Percentiles rank a stretch among this genome's conserved stretches.
Evolutionary conservation across 1,139 yeast species (phyloP).

Genomic region (Candida labiduridarum): DNA sequence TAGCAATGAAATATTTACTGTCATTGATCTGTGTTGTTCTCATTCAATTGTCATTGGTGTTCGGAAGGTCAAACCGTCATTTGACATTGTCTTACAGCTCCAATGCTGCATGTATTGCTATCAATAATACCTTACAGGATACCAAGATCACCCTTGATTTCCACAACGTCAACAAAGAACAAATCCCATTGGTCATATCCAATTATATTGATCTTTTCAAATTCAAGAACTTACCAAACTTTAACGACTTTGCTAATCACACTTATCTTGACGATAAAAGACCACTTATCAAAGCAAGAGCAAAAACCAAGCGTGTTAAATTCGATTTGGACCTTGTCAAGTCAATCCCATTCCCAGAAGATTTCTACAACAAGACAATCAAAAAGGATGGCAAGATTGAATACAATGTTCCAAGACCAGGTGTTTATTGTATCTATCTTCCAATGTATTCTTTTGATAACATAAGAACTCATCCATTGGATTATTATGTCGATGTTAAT

Average conservation of each 20-base stretch:
- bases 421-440: constrained; percentile 17
- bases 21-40: constrained; percentile 3
- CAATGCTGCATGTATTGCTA: constrained; percentile 17
- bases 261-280: constrained; percentile 13
- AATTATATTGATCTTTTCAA: constrained; percentile 12
- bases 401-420: constrained; percentile 11
- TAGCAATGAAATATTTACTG: constrained; percentile 2
- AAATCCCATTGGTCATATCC: constrained; percentile 16
- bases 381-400: constrained; percentile 6
- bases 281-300: background rate
- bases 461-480: constrained; percentile 11
- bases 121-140: constrained; percentile 10
- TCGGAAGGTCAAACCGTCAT: constrained; percentile 13
- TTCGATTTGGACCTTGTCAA: constrained; percentile 10
- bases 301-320: background rate
- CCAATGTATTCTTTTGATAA: constrained; percentile 15
- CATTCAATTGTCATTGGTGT: constrained; percentile 10
- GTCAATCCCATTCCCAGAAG: constrained; percentile 8
- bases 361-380: constrained; percentile 9
- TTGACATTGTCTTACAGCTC: constrained; percentile 13
- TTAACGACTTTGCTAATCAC: constrained; percentile 16
- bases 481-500: constrained; percentile 10
- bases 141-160: constrained; percentile 13
- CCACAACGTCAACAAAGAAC: constrained; percentile 6
- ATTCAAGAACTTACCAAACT: constrained; percentile 18